These are phyloP conservation scores for Coffea canephora DNA, from an alignment of 257 asterid species.

Conservation along the genomic window DNA sequence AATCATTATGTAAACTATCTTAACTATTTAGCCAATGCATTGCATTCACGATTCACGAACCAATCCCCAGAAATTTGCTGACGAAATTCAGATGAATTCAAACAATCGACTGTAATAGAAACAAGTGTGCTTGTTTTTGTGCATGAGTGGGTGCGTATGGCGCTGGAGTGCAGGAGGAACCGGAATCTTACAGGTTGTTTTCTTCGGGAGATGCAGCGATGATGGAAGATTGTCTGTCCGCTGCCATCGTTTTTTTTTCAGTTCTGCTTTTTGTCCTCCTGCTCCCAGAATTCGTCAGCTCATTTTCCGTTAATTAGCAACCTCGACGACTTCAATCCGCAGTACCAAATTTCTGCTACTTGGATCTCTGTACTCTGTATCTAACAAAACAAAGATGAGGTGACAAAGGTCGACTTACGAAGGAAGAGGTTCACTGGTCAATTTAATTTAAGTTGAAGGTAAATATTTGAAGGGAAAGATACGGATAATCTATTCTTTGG, in stretches of 20 bases:
- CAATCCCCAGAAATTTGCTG: neutral
- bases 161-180: neutral
- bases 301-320: neutral
- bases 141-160: neutral
- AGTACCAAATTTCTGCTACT: neutral
- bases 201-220: constrained; percentile 37
- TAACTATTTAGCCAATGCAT: neutral
- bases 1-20: neutral
- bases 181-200: constrained; percentile 51
- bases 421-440: neutral
- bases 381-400: neutral
- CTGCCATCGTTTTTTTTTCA: constrained; percentile 16
- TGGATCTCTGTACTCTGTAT: constrained; percentile 1
- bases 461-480: no score
- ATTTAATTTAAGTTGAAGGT: neutral
- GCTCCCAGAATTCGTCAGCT: neutral
- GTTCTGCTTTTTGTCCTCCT: neutral
- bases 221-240: constrained; percentile 21
- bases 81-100: neutral
- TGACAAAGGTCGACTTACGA: neutral
- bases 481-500: no score
- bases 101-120: neutral
- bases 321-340: neutral
- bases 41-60: neutral
- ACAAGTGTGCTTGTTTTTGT: no score